Evolutionary conservation across 2,329 filamentous ascomycete genomes (phyloP), one percentile per base, ranked within the genome.

Genomic region (Fusarium ramigenum): DNA sequence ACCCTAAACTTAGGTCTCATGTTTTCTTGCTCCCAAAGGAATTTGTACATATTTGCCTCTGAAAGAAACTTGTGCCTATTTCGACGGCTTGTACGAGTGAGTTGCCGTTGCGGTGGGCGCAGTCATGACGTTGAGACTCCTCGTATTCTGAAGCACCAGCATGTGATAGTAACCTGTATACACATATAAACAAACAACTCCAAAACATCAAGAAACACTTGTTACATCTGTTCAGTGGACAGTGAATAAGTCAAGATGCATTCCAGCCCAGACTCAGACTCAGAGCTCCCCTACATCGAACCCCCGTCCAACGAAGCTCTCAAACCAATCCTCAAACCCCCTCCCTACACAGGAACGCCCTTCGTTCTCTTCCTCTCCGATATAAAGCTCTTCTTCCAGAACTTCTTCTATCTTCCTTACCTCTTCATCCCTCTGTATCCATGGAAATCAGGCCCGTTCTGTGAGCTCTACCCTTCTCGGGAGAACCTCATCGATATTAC

Each of bases 21-120:
- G 25, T 25, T 25, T 25, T 25, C 25, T 25, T 25, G 25, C 25
- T 25, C 6, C 6, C 6, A 25, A 25, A 25, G 25, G 25, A 25
- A 25, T 3, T 0, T n/a, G 14, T 16, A 10, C 9, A 10, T n/a
- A 16, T 10, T 23, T 16, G 7, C 14, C 3, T 9, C 14, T 10
- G n/a, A 10, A 10, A 10, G 21, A 10, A 9, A 23, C n/a, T 23
- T 16, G 7, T 0, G 40, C n/a, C 15, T 43, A 23, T 40, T 7
- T 15, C 10, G n/a, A 23, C 12, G 25, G 52, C 86, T 85, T 78
- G 76, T 90, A 87, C 1, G 85, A 82, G 79, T 92, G 91, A 5
- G 91, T 93, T 7, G 87, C 89, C 15, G 80, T 89, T 88, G 81
- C 92, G 92, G 36, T 92, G 85, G 78, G 92, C 92, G 7, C 75